Percentiles rank a stretch among this genome's conserved stretches.
Evolutionary conservation across 305 asterid species (phyloP).

Genomic region (Ilex paraguariensis): DNA sequence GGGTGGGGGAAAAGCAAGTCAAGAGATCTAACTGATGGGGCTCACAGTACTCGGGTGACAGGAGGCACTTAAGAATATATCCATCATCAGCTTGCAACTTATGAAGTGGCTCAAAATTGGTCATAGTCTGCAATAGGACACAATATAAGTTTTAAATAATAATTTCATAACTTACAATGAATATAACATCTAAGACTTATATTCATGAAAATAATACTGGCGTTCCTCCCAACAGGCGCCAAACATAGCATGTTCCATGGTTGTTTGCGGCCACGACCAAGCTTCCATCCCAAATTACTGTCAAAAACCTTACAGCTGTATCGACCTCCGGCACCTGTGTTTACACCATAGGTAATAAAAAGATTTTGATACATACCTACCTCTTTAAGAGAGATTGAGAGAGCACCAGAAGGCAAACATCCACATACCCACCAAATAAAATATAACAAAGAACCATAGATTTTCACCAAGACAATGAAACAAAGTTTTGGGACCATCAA

Average conservation of each 20-base stretch:
- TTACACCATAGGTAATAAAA: neutral
- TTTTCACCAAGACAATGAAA: too few species aligned
- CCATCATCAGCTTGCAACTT: conserved; percentile 91
- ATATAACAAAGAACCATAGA: too few species aligned
- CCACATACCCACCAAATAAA: too few species aligned
- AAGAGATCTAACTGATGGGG: conserved; percentile 61
- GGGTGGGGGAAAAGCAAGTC: neutral
- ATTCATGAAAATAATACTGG: conserved; percentile 42
- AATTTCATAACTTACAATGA: too few species aligned
- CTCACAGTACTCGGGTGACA: conserved; percentile 90
- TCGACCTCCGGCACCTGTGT: conserved; percentile 95
- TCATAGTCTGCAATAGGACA: conserved; percentile 69
- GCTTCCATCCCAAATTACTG: conserved; percentile 99
- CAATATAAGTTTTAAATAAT: conserved; percentile 6
- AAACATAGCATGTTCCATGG: conserved; percentile 86
- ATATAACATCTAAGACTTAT: neutral
- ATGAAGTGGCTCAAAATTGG: conserved; percentile 96
- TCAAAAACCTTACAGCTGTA: conserved; percentile 86
- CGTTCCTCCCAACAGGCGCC: conserved; percentile 87
- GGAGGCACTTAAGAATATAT: conserved; percentile 91
- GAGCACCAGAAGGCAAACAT: too few species aligned
- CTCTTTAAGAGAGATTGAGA: too few species aligned
- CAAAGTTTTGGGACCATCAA: neutral
- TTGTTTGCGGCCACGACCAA: conserved; percentile 95
- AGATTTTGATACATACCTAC: too few species aligned